Base-by-base conservation (phyloP, 768 basidiomycete genomes). In the Pholiota molesta region DNA sequence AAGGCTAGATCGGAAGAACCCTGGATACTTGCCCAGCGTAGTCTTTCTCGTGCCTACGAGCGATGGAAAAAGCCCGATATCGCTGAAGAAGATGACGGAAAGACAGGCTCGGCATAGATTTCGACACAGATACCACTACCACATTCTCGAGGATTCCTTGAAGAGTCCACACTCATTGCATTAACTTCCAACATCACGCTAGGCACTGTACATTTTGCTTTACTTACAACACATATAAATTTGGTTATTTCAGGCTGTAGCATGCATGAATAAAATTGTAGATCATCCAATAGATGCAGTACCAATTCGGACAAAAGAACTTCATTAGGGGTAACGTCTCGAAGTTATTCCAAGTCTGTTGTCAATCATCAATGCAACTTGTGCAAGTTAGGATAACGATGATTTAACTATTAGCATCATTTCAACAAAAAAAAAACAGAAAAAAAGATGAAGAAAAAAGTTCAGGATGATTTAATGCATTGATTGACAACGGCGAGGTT, bases 1-100 rank as follows among this genome's bases (percentile, higher is more conserved):
- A 91, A 88, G 69, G 83, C 88, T 17, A 79, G 77, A 74, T 83
- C 85, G 0, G 78, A 79, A 13, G 87, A 91, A 57, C 91, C 91
- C 0, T 84, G 79, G 57, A 69, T 79, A 42, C 74, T 84, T 19
- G 82, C 79, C 2, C 75, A 74, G 55, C 74, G 77, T 52, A 78
- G 81, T 13, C 74, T 79, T 45, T 72, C 67, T 61, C 69, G 72
- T 58, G 75, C 75, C 35, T 81, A 79, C 52, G 78, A 83, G 58
- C 74, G 75, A 35, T 81, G 81, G 80, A 83, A 79, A 66, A 78
- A 80, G 62, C 70, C 73, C n/a, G 75, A 76, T 52, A 68, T 72
- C 1, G 62, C 77, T 7, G 79, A 79, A 61, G 80, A 79, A 59
- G 80, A 82, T 56, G 77, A 78, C 55, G 68, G 70, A 51, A 77